Evolutionary conservation across 768 basidiomycete genomes (phyloP).

Genomic region (Podaxis rugospora): DNA sequence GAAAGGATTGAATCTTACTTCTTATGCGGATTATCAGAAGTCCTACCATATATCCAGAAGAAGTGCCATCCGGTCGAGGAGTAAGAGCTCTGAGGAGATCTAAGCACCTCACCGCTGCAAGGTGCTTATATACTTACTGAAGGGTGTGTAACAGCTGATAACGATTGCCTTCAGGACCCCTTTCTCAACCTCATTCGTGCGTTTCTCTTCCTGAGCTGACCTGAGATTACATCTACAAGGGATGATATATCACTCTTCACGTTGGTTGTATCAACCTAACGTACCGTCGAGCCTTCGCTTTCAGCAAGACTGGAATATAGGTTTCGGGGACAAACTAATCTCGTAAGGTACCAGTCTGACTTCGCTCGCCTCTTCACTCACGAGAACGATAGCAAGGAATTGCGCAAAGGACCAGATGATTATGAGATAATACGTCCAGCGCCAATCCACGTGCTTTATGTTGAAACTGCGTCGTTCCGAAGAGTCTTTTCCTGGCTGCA

Average conservation of each 20-base stretch:
- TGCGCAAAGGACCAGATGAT: conserved; percentile 66
- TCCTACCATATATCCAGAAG: conserved; percentile 1
- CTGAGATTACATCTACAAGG: not conserved
- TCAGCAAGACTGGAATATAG: conserved; percentile 55
- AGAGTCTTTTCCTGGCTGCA: not conserved
- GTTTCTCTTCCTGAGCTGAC: conserved; percentile 36
- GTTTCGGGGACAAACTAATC: conserved; percentile 68
- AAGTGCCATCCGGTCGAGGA: conserved; percentile 3
- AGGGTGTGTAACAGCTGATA: conserved; percentile 65
- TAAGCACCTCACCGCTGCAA: not conserved
- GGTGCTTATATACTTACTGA: conserved; percentile 37
- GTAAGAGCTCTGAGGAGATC: not conserved
- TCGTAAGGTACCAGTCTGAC: not conserved
- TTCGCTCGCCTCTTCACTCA: conserved; percentile 23
- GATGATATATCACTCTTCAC: conserved; percentile 21
- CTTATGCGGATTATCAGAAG: not conserved
- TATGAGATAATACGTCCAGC: conserved; percentile 75
- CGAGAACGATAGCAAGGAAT: conserved; percentile 44
- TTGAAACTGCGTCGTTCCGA: not conserved
- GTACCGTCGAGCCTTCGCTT: conserved; percentile 54
- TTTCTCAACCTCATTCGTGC: conserved; percentile 34
- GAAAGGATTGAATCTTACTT: not conserved
- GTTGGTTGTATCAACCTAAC: conserved; percentile 24
- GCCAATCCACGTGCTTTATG: conserved; percentile 51
- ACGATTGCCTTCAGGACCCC: conserved; percentile 43